Evolutionary conservation across 2,329 filamentous ascomycete genomes (phyloP).

Genomic region (Fusarium sp.): DNA sequence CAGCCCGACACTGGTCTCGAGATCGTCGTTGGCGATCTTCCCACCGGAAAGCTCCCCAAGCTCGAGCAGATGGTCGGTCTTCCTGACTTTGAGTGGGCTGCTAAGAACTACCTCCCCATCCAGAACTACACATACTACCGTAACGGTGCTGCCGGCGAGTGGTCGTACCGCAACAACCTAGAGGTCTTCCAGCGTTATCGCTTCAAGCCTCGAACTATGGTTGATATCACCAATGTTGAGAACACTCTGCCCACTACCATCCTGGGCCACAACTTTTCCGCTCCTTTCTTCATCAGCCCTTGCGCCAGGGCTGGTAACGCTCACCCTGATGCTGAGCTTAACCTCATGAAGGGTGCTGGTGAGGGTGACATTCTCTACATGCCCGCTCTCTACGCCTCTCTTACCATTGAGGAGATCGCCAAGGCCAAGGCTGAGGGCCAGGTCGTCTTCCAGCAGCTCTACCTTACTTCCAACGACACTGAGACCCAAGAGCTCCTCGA

Average conservation of each 20-base stretch:
- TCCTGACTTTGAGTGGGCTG: conserved; percentile 66
- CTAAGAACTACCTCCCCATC: conserved; percentile 59
- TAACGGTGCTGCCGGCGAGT: conserved; percentile 67
- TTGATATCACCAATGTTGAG: conserved; percentile 61
- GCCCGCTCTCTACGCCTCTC: conserved; percentile 51
- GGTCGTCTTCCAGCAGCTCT: conserved; percentile 54
- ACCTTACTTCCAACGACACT: conserved; percentile 49
- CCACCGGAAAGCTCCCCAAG: conserved; percentile 54
- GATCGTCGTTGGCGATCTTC: conserved; percentile 51
- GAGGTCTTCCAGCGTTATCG: conserved; percentile 63
- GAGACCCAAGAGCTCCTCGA: conserved; percentile 49
- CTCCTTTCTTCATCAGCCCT: conserved; percentile 67
- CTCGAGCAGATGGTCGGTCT: conserved; percentile 60
- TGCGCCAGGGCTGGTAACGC: conserved; percentile 59
- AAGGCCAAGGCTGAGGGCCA: conserved; percentile 52
- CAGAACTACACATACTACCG: conserved; percentile 68
- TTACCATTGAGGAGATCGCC: conserved; percentile 54
- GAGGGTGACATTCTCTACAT: conserved; percentile 64
- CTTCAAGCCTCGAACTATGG: conserved; percentile 61
- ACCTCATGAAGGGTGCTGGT: conserved; percentile 62
- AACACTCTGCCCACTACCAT: conserved; percentile 59
- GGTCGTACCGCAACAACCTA: conserved; percentile 67
- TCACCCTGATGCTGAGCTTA: conserved; percentile 60
- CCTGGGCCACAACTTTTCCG: conserved; percentile 64
- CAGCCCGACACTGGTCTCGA: conserved; percentile 61